Evolutionary conservation across 768 basidiomycete genomes (phyloP), one percentile per base, ranked within the genome.

Genomic region (Leccinum boreale): DNA sequence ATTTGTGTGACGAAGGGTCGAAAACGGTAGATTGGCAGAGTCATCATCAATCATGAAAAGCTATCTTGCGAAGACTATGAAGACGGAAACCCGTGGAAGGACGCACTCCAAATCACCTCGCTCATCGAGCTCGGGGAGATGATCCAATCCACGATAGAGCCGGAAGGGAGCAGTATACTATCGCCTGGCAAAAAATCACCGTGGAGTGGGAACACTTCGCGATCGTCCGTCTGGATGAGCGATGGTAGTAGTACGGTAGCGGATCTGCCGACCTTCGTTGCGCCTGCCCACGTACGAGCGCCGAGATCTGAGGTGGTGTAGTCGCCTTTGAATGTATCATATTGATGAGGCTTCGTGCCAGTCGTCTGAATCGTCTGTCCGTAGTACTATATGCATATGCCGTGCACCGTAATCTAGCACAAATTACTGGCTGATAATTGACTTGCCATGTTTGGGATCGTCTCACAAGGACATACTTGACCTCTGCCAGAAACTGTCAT

Each of bases 91-190:
- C 57, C 49, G 4, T 64, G 62, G 58, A 53, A 21, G 23, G 52
- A 52, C 19, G 53, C 48, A 9, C 10, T 58, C 2, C 56, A 66
- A 26, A 52, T 67, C 53, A 67, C 66, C 10, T 59, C 65, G 31
- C 57, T 48, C n/a, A 59, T 65, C 29, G 62, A 67, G 26, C 15
- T 49, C 8, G 48, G 48, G 9, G 48, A 49, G 28, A 23, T 49
- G 4, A 49, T 10, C 17, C 48, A 49, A 49, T 9, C 2, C 3
- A 4, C 15, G 17, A n/a, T 49, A 12, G 17, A 23, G 3, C 26
- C 8, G 15, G 49, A n/a, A n/a, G 48, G 48, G 28, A n/a, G 28
- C 10, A 36, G 35, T 17, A 17, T n/a, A 5, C 48, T 12, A 14
- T 5, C 5, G 2, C 11, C 26, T 24, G 5, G 14, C 26, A 29